These are phyloP conservation scores for Diplodia mutila DNA, from an alignment of 2,329 filamentous ascomycete species.

Conservation along the genomic window DNA sequence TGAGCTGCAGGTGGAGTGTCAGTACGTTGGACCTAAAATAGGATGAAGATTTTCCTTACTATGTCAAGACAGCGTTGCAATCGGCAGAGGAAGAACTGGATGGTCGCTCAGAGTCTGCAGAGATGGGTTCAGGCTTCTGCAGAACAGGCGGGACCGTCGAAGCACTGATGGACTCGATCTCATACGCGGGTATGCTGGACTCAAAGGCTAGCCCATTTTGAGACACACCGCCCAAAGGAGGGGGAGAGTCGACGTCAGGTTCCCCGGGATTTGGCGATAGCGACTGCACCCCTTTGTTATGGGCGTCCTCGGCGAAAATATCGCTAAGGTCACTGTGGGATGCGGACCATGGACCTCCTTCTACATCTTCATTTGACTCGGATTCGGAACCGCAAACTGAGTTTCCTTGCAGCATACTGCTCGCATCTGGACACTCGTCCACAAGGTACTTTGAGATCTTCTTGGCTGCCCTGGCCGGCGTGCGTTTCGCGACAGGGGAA, in stretches of 20 bases:
- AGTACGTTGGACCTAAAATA: background rate
- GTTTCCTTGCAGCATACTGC: background rate
- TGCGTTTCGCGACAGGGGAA: constrained; percentile 2
- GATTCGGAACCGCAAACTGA: background rate
- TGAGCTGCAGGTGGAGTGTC: background rate
- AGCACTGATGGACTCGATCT: background rate
- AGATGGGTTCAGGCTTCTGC: background rate
- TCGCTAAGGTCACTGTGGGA: constrained; percentile 30
- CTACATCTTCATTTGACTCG: background rate
- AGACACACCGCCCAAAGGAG: background rate
- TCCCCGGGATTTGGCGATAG: background rate
- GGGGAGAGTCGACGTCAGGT: background rate
- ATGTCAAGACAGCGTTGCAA: constrained; percentile 37
- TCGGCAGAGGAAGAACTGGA: constrained; percentile 37
- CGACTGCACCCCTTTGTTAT: constrained; percentile 15
- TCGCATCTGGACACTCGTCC: constrained; percentile 6
- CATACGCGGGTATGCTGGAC: background rate
- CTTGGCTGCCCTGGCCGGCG: constrained; percentile 1
- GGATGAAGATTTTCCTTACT: constrained; percentile 29
- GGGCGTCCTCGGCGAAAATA: constrained; percentile 38
- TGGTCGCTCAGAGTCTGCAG: constrained; percentile 32
- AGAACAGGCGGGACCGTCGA: background rate
- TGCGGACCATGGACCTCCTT: constrained; percentile 19
- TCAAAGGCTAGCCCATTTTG: background rate
- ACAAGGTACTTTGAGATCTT: constrained; percentile 3